Conservation (phyloP, 306 rosid species). For the Quercus suber region DNA sequence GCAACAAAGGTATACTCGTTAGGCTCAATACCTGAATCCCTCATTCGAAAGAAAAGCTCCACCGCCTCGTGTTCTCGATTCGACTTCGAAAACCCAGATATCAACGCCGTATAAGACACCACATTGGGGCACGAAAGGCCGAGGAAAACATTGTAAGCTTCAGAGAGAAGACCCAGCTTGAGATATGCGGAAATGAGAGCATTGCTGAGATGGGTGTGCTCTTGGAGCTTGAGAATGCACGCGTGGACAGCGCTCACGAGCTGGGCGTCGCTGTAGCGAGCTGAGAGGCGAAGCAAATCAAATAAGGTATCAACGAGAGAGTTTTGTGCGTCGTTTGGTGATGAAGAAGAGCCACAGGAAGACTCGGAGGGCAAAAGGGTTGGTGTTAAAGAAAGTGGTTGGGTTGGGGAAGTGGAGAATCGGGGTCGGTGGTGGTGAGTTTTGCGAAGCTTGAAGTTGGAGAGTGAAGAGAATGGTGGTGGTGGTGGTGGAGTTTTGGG, state of each 20-base stretch:
- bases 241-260: constrained; percentile 66
- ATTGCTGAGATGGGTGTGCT: constrained; percentile 38
- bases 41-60: constrained; percentile 61
- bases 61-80: constrained; percentile 47
- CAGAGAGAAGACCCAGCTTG: constrained; percentile 43
- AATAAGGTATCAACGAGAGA: constrained; percentile 16
- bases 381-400: background rate
- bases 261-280: constrained; percentile 32
- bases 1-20: constrained; percentile 70
- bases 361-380: constrained; percentile 17
- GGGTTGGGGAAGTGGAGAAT: constrained; percentile 24
- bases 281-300: constrained; percentile 49
- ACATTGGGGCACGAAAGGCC: constrained; percentile 52
- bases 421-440: constrained; percentile 9
- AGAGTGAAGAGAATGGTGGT: background rate
- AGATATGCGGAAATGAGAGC: constrained; percentile 58
- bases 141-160: constrained; percentile 50
- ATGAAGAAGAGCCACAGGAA: background rate
- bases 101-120: constrained; percentile 57
- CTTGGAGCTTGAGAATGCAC: constrained; percentile 40
- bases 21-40: constrained; percentile 48
- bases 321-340: background rate
- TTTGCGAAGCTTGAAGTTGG: background rate
- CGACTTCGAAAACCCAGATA: constrained; percentile 76
- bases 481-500: background rate